Evolutionary conservation across 148 eudicot genomes (phyloP).

Genomic region (Rhododendron ferrugineum): DNA sequence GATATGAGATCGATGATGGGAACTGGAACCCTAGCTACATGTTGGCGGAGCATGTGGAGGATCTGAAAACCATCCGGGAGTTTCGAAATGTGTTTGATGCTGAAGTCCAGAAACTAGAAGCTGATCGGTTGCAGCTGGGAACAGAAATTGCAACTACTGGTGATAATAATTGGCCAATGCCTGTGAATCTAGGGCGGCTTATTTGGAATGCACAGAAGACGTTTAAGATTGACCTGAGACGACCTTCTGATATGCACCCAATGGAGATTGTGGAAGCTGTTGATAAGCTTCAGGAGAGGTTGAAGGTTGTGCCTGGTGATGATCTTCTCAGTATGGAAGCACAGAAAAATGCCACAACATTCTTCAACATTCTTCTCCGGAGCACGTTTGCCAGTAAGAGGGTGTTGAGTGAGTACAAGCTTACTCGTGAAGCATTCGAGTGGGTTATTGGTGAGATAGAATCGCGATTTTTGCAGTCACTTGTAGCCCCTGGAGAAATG

Average conservation of each 20-base stretch:
- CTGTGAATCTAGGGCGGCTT: conserved; percentile 88
- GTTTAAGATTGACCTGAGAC: conserved; percentile 80
- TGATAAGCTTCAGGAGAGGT: conserved; percentile 92
- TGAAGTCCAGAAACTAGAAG: conserved; percentile 90
- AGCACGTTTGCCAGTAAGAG: conserved; percentile 93
- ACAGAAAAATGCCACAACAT: conserved; percentile 93
- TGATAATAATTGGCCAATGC: conserved; percentile 89
- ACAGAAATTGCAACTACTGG: conserved; percentile 97
- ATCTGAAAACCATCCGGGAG: conserved; percentile 81
- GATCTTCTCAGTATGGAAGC: conserved; percentile 91
- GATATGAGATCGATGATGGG: conserved; percentile 67
- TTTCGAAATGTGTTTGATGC: conserved; percentile 96
- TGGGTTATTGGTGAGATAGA: conserved; percentile 99
- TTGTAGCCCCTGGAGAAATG: conserved; percentile 99
- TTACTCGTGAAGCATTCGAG: conserved; percentile 89
- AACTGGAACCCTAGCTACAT: conserved; percentile 94
- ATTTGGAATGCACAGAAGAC: conserved; percentile 89
- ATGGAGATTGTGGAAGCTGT: conserved; percentile 98
- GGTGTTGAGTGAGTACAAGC: conserved; percentile 85
- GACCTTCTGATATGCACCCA: conserved; percentile 92
- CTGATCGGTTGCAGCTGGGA: conserved; percentile 74
- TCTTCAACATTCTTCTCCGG: conserved; percentile 87
- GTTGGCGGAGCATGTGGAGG: conserved; percentile 83
- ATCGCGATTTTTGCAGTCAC: conserved; percentile 89
- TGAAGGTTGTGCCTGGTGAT: conserved; percentile 94